A percentile compares a stretch with the other conserved stretches of the same genome.
phyloP scores from a whole-genome alignment of 306 rosid genomes.

The Chamaecrista fasciculata region DNA sequence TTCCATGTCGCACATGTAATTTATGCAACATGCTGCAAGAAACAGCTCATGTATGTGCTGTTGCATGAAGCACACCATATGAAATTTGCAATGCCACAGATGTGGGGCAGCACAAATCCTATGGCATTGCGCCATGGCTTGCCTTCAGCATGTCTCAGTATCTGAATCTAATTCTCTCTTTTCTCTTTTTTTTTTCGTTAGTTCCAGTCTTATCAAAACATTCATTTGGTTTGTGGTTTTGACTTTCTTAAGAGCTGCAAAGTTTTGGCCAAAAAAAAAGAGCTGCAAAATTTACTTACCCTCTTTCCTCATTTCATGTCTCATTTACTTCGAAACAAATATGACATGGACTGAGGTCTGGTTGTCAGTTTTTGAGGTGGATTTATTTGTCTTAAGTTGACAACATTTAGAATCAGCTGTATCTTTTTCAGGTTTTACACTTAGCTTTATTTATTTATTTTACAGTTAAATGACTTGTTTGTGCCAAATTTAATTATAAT shows the following conservation, averaged over 20 bases:
- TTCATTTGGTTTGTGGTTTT: not conserved
- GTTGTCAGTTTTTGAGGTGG: constrained; percentile 7
- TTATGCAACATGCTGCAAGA: no score
- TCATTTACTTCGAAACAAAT: not conserved
- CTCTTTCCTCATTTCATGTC: not conserved
- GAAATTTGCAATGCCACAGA: no score
- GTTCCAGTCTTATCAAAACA: not conserved
- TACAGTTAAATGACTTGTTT: not conserved
- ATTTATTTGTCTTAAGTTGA: constrained; percentile 22
- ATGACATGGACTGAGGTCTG: not conserved
- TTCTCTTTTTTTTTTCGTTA: no score
- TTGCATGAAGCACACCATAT: no score
- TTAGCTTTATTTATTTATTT: no score
- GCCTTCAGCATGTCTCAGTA: no score
- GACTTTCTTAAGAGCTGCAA: not conserved
- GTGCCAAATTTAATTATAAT: not conserved
- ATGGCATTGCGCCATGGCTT: no score
- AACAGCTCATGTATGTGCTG: no score
- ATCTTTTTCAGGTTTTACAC: not conserved
- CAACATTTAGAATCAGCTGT: not conserved
- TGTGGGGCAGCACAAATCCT: no score
- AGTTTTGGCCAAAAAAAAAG: not conserved
- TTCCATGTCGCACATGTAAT: no score
- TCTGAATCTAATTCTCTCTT: no score
- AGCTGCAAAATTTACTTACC: no score